Conservation (phyloP, 1,139 yeast genomes). For the Ashbya aceris region DNA sequence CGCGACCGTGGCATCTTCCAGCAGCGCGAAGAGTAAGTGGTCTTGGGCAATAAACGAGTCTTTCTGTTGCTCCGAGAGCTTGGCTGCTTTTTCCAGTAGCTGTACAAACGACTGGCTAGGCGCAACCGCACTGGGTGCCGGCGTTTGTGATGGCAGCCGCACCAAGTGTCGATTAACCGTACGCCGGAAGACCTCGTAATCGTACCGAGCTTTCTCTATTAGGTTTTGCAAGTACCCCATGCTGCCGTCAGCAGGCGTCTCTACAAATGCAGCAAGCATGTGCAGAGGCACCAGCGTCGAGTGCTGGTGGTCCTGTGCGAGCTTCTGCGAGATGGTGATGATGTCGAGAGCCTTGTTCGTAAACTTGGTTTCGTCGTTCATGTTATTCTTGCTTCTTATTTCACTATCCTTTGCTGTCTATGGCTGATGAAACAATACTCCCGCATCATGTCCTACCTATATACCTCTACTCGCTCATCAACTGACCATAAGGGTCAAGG, state of each 20-base stretch:
- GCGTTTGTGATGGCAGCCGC: slow-evolving; percentile 76
- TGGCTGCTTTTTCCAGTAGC: slow-evolving; percentile 57
- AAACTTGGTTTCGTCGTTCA: slow-evolving; percentile 60
- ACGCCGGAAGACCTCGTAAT: slow-evolving; percentile 74
- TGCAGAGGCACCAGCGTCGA: slow-evolving; percentile 80
- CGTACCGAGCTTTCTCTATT: slow-evolving; percentile 79
- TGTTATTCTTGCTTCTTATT: slow-evolving; percentile 8
- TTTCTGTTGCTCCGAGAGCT: slow-evolving; percentile 78
- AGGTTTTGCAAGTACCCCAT: slow-evolving; percentile 66
- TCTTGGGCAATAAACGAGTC: slow-evolving; percentile 92
- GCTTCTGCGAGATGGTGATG: slow-evolving; percentile 65
- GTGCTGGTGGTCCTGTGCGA: slow-evolving; percentile 80
- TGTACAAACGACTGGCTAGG: slow-evolving; percentile 66
- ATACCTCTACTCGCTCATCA: no score
- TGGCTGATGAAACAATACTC: no score
- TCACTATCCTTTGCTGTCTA: no score
- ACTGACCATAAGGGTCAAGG: no score
- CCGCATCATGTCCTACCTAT: no score
- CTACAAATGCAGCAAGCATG: slow-evolving; percentile 84
- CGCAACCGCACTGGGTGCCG: slow-evolving; percentile 71
- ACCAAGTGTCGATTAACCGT: slow-evolving; percentile 73
- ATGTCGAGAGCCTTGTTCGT: slow-evolving; percentile 89
- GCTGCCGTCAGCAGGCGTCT: slow-evolving; percentile 60
- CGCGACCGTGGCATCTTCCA: slow-evolving; percentile 68
- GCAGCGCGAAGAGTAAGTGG: slow-evolving; percentile 74